Percentiles rank a stretch among this genome's conserved stretches.
phyloP scores from a whole-genome alignment of 257 asterid genomes.

The Oldenlandia corymbosa region DNA sequence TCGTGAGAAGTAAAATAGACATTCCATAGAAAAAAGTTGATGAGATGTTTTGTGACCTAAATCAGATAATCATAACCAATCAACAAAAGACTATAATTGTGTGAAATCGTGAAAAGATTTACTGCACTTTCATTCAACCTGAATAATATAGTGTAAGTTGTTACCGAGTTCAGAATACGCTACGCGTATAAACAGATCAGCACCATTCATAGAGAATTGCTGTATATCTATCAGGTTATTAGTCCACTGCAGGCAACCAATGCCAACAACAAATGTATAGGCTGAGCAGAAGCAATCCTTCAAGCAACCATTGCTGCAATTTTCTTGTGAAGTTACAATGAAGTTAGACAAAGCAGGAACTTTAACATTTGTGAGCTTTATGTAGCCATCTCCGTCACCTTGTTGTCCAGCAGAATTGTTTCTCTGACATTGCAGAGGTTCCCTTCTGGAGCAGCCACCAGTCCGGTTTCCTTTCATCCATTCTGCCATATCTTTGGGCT shows the following conservation, averaged over 20 bases:
- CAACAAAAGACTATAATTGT: background rate
- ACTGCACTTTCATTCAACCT: background rate
- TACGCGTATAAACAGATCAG: conserved; percentile 45
- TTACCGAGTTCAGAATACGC: conserved; percentile 50
- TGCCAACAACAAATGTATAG: conserved; percentile 20
- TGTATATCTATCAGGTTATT: conserved; percentile 33
- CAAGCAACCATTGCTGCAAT: conserved; percentile 39
- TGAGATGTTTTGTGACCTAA: background rate
- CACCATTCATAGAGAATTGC: conserved; percentile 28
- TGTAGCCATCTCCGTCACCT: conserved; percentile 37
- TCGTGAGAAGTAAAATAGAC: no score
- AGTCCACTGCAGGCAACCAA: conserved; percentile 34
- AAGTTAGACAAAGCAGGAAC: conserved; percentile 38
- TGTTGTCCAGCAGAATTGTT: conserved; percentile 7
- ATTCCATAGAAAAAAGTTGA: background rate
- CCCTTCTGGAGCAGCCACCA: conserved; percentile 43
- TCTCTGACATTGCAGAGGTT: conserved; percentile 31
- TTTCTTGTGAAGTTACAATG: conserved; percentile 13
- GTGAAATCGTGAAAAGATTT: background rate
- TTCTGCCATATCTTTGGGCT: conserved; percentile 29
- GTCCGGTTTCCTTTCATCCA: conserved; percentile 53
- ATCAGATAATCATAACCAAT: background rate
- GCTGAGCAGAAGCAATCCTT: conserved; percentile 26
- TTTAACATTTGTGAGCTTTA: conserved; percentile 31
- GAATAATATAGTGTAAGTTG: background rate